phyloP scores from a whole-genome alignment of 495 filamentous ascomycete genomes.

The Hypoxylon crocopeplum region DNA sequence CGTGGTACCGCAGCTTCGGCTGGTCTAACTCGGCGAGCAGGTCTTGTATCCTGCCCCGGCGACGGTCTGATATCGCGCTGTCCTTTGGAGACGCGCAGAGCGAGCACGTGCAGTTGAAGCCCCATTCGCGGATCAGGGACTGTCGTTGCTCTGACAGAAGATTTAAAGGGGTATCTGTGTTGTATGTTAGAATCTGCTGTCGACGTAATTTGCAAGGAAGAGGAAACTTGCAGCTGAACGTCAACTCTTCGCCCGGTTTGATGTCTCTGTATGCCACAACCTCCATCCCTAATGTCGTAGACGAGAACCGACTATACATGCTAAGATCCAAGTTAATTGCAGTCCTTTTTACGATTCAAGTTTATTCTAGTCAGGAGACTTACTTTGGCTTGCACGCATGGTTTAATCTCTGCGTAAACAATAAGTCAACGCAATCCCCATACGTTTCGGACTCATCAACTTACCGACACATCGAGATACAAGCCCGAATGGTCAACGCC shows the following conservation, averaged over 20 bases:
- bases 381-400: conserved; percentile 49
- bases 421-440: background rate
- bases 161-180: conserved; percentile 39
- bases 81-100: conserved; percentile 36
- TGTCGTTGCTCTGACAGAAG: conserved; percentile 39
- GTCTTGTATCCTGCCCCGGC: conserved; percentile 31
- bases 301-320: conserved; percentile 41
- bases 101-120: conserved; percentile 45
- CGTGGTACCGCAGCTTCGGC: conserved; percentile 26
- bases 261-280: conserved; percentile 44
- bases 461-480: conserved; percentile 46
- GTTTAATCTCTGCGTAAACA: conserved; percentile 48
- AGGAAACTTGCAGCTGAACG: conserved; percentile 43
- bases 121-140: conserved; percentile 42
- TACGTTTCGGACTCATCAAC: background rate
- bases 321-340: conserved; percentile 13
- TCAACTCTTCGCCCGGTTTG: conserved; percentile 42
- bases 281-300: conserved; percentile 39
- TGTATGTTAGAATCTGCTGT: background rate
- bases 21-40: conserved; percentile 33
- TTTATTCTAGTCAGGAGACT: conserved; percentile 2
- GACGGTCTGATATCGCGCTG: conserved; percentile 36
- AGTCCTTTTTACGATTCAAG: background rate
- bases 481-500: conserved; percentile 40
- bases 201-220: background rate